These are phyloP conservation scores for Hibiscus trionum DNA, from an alignment of 345 rosid species.

Conservation along the genomic window DNA sequence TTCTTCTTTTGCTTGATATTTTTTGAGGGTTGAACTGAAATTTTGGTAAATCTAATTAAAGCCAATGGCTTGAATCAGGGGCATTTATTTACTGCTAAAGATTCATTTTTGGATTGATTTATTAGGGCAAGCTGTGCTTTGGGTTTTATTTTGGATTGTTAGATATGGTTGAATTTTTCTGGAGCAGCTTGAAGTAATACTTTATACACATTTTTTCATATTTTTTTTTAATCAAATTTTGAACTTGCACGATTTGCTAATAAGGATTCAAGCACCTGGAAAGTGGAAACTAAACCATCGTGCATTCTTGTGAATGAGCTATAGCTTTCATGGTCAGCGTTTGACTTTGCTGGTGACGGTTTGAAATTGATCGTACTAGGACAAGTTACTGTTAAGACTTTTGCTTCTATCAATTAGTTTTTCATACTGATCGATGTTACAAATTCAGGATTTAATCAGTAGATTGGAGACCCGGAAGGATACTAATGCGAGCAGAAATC, in stretches of 20 bases:
- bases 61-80: no score
- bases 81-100: background rate
- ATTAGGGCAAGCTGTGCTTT: background rate
- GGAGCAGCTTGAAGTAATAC: background rate
- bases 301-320: constrained; percentile 5
- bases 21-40: no score
- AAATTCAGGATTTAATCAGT: background rate
- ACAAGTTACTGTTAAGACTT: background rate
- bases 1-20: no score
- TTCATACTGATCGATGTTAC: background rate
- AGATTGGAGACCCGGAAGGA: constrained; percentile 9
- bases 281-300: background rate
- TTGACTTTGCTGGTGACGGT: background rate
- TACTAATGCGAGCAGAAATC: background rate
- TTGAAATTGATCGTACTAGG: background rate
- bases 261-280: background rate
- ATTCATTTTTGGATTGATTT: background rate
- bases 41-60: no score
- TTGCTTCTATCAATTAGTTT: background rate
- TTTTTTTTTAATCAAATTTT: background rate
- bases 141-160: background rate
- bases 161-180: no score
- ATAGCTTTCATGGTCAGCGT: background rate
- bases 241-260: background rate
- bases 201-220: background rate